Evolutionary conservation across 805 yeast species (phyloP).

Genomic region (Metschnikowia continentalis): DNA sequence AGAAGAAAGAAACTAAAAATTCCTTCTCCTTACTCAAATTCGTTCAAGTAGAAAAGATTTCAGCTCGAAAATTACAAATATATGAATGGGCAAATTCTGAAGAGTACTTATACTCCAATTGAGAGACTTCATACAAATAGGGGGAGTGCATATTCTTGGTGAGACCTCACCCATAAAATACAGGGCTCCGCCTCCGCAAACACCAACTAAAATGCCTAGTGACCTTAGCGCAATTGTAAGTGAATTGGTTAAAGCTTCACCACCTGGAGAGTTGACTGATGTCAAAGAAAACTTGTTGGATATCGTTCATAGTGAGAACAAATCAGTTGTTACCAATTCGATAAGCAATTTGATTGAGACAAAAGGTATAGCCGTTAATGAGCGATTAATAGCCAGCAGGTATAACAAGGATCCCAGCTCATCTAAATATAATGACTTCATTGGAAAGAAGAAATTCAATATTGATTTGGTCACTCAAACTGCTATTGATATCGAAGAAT

Average conservation of each 20-base stretch:
- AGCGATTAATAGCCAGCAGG: conserved; percentile 29
- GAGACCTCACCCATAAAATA: not conserved
- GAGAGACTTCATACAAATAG: not conserved
- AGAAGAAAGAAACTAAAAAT: not conserved
- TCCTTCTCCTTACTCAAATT: not conserved
- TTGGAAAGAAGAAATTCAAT: conserved; percentile 45
- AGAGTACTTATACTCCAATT: not conserved
- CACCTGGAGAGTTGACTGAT: conserved; percentile 36
- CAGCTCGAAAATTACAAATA: not conserved
- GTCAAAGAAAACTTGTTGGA: conserved; percentile 24
- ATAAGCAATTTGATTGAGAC: conserved; percentile 27
- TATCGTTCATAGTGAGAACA: conserved; percentile 20
- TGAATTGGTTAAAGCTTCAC: conserved; percentile 31
- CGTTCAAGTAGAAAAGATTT: not conserved
- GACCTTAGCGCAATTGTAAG: conserved; percentile 25
- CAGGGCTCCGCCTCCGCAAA: not conserved
- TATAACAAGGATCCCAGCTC: conserved; percentile 29
- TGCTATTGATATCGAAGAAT: conserved; percentile 52
- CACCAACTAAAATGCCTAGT: conserved; percentile 17
- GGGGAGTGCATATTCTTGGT: not conserved
- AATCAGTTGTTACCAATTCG: conserved; percentile 23
- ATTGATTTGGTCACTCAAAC: conserved; percentile 50
- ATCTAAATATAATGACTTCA: conserved; percentile 52
- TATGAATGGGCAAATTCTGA: not conserved
- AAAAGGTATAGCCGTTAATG: conserved; percentile 29